Conservation (phyloP, 2,329 filamentous ascomycete genomes). For the Orbilia quercus region DNA sequence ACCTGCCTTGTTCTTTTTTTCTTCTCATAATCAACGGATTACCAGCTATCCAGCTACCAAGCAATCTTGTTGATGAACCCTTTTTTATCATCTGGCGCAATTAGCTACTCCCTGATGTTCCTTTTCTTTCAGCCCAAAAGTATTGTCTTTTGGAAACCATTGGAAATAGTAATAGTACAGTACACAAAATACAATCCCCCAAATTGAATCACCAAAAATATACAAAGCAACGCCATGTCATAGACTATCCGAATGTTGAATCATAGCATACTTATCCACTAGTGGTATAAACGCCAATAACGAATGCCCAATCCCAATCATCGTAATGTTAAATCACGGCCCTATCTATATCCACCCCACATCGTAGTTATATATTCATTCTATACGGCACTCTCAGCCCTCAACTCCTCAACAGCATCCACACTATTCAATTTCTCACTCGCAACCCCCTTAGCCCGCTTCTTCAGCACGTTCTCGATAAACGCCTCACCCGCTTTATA, state of each 20-base stretch:
- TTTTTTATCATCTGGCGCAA: constrained; percentile 1
- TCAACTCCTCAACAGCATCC: constrained; percentile 46
- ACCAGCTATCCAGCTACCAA: neutral
- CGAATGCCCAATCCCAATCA: neutral
- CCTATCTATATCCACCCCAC: neutral
- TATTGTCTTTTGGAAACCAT: neutral
- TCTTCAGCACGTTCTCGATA: constrained; percentile 96
- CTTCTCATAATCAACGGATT: neutral
- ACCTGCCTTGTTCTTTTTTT: constrained; percentile 4
- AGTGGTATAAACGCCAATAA: constrained; percentile 17
- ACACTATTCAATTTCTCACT: constrained; percentile 39
- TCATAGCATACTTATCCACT: neutral
- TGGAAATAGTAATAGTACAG: neutral
- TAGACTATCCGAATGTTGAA: constrained; percentile 29
- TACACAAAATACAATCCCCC: too few species aligned
- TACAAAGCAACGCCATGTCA: constrained; percentile 27
- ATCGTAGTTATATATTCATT: neutral
- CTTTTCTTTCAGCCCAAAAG: neutral
- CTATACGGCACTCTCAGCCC: constrained; percentile 29
- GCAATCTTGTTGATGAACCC: constrained; percentile 1
- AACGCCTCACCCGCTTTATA: constrained; percentile 99
- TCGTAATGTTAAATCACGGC: constrained; percentile 31
- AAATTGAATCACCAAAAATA: constrained; percentile 3
- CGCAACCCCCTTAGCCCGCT: constrained; percentile 68
- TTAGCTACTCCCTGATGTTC: constrained; percentile 12